A percentile compares a stretch with the other conserved stretches of the same genome.
These are phyloP conservation scores for Physcomitrium patens DNA, from an alignment of 225 moss, liverwort and hornwort genomes.

Conservation along the genomic window DNA sequence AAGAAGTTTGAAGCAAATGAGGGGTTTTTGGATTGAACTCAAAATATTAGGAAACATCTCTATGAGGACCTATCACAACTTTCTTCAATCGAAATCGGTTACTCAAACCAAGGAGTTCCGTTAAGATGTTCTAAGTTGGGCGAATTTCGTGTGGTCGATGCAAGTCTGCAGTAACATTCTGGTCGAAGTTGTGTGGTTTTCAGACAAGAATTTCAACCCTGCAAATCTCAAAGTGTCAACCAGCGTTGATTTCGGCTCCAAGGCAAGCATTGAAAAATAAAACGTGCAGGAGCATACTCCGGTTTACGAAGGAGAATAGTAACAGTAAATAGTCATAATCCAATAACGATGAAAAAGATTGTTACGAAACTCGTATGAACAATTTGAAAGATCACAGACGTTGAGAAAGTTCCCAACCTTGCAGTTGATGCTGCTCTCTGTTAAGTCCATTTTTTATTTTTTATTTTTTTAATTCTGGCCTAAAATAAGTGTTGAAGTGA, in stretches of 20 bases:
- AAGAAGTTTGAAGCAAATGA: not conserved
- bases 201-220: constrained; percentile 49
- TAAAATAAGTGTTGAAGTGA: constrained; percentile 29
- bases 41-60: not conserved
- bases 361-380: no score
- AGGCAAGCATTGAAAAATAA: not conserved
- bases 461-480: no score
- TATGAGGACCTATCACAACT: no score
- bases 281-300: not conserved
- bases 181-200: constrained; percentile 33
- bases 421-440: constrained; percentile 87
- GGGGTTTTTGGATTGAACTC: not conserved
- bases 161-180: constrained; percentile 20
- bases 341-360: no score
- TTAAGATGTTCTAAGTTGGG: constrained; percentile 1
- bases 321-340: constrained; percentile 1
- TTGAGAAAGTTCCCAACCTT: constrained; percentile 31
- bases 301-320: constrained; percentile 1
- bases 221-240: constrained; percentile 36
- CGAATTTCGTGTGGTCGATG: constrained; percentile 27
- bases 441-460: no score
- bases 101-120: constrained; percentile 7
- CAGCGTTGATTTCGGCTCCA: constrained; percentile 24
- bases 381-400: no score
- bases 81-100: constrained; percentile 5